These are phyloP conservation scores for Moesziomyces aphidis DNA, from an alignment of 1,284 basidiomycete species.

Conservation along the genomic window DNA sequence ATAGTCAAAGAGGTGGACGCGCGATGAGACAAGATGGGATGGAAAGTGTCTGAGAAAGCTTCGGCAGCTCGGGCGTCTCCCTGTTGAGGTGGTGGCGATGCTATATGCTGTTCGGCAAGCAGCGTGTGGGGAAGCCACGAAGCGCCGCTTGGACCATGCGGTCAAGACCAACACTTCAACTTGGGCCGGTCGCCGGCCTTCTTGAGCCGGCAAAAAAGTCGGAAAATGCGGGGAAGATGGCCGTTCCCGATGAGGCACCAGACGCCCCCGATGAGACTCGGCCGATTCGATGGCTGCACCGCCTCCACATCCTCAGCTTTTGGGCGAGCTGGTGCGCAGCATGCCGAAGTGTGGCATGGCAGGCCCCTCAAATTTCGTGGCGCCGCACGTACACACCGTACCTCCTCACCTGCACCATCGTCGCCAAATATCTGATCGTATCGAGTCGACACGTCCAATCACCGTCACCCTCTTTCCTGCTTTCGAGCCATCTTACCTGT, in stretches of 20 bases:
- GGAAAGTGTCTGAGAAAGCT: too few relatives aligned
- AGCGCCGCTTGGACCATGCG: conserved; percentile 9
- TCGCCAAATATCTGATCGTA: too few relatives aligned
- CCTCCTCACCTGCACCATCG: too few relatives aligned
- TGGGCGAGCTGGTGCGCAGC: too few relatives aligned
- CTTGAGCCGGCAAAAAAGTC: conserved; percentile 3
- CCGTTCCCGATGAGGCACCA: conserved; percentile 1
- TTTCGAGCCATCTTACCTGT: not conserved
- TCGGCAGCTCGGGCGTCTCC: not conserved
- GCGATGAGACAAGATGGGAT: too few relatives aligned
- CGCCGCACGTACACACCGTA: too few relatives aligned
- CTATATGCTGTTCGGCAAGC: not conserved
- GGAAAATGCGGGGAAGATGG: conserved; percentile 26
- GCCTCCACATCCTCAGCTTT: not conserved
- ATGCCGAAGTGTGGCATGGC: too few relatives aligned
- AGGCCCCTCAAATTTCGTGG: too few relatives aligned
- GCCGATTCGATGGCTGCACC: not conserved
- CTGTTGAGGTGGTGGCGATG: not conserved
- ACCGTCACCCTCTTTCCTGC: too few relatives aligned
- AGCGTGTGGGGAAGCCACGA: not conserved
- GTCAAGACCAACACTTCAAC: not conserved
- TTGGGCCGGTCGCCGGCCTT: conserved; percentile 27
- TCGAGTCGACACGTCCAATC: not conserved
- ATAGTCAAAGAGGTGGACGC: too few relatives aligned
- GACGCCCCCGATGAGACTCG: not conserved